A percentile compares a stretch with the other conserved stretches of the same genome.
These are phyloP conservation scores for Erigeron philadelphicus DNA, from an alignment of 140 eudicot species.

Conservation along the genomic window DNA sequence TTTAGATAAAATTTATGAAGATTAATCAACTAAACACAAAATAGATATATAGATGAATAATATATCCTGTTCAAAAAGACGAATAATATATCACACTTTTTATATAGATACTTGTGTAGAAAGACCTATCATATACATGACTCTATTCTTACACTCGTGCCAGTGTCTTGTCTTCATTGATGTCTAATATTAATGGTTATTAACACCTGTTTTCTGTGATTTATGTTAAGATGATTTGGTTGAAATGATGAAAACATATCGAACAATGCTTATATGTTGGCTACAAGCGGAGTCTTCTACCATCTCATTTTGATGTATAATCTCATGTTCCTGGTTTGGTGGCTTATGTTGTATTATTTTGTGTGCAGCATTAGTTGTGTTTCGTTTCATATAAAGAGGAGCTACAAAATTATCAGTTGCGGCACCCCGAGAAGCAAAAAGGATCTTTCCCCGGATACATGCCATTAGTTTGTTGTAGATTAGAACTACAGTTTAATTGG, in stretches of 20 bases:
- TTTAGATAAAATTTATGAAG: too few relatives aligned
- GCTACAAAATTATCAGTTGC: background rate
- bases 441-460: background rate
- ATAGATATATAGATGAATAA: background rate
- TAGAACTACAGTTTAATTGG: background rate
- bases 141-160: background rate
- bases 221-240: background rate
- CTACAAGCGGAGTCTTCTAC: too few relatives aligned
- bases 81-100: background rate
- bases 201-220: too few relatives aligned
- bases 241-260: background rate
- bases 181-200: background rate
- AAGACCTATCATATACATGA: background rate
- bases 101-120: background rate
- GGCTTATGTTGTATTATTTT: slow-evolving; percentile 6
- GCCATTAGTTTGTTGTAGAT: background rate
- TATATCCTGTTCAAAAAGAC: background rate
- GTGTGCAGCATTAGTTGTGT: slow-evolving; percentile 13
- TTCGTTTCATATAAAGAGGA: slow-evolving; percentile 12
- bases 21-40: background rate
- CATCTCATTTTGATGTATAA: background rate
- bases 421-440: background rate
- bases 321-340: background rate
- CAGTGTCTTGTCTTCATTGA: background rate
- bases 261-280: background rate